phyloP scores from a whole-genome alignment of 2,329 filamentous ascomycete genomes.

The Neospermospora avenae region DNA sequence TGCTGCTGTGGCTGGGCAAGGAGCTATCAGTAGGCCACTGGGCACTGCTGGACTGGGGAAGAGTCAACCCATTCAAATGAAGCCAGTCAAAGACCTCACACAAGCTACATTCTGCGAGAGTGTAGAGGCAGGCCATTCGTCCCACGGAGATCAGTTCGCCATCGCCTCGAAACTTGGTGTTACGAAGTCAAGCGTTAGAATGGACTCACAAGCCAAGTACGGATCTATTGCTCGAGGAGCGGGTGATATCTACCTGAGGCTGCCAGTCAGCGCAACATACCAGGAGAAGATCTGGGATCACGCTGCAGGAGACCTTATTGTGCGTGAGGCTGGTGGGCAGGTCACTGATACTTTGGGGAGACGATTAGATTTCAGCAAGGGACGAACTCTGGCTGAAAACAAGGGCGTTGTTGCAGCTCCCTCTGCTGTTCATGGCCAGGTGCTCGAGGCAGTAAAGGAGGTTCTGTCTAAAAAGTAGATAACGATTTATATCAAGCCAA shows the following conservation, averaged over 20 bases:
- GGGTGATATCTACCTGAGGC: slow-evolving; percentile 88
- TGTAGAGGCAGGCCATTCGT: slow-evolving; percentile 89
- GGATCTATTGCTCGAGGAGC: slow-evolving; percentile 90
- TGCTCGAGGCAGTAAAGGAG: slow-evolving; percentile 78
- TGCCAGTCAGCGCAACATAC: slow-evolving; percentile 83
- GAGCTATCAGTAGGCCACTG: slow-evolving; percentile 76
- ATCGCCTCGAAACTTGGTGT: slow-evolving; percentile 86
- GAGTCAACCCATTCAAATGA: slow-evolving; percentile 73
- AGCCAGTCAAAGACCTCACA: slow-evolving; percentile 66
- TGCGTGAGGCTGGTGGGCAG: slow-evolving; percentile 86
- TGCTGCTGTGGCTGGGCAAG: slow-evolving; percentile 74
- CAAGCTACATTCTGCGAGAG: slow-evolving; percentile 94
- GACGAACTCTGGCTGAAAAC: slow-evolving; percentile 82
- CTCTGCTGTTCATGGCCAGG: slow-evolving; percentile 67
- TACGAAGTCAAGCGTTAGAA: slow-evolving; percentile 81
- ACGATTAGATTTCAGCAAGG: slow-evolving; percentile 79
- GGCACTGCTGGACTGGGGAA: slow-evolving; percentile 51
- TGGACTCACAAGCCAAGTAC: slow-evolving; percentile 99
- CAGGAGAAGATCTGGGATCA: slow-evolving; percentile 99
- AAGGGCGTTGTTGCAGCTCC: slow-evolving; percentile 93
- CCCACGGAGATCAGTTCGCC: slow-evolving; percentile 80
- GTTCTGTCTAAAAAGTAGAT: slow-evolving; percentile 55
- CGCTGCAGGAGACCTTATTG: slow-evolving; percentile 90
- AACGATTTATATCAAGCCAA: background rate
- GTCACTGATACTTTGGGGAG: slow-evolving; percentile 89